Base-by-base conservation (phyloP, 1,284 basidiomycete genomes). In the Hypsizygus ulmarius region DNA sequence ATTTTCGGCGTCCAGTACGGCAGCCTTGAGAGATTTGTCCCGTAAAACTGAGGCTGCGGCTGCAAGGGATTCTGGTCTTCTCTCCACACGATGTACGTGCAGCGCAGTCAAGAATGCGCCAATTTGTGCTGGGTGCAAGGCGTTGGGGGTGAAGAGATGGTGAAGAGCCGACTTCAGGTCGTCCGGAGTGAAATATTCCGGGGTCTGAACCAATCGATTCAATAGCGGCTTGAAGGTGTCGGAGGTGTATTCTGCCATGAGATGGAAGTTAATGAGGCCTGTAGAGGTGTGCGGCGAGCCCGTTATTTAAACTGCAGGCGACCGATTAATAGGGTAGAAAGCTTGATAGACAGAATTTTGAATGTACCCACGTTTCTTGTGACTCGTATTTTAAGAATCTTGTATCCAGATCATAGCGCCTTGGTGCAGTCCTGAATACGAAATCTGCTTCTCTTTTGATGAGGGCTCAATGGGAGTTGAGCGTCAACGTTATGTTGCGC, bases 81-180 rank as follows among this genome's bases (percentile, higher is more conserved):
- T 66, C 54, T 94, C 92, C 21, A 92, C 70, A 25, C 82, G 81
- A 42, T 87, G 81, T 48, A 92, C 73, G 54, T 92, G 90, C 44
- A 91, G 69, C 3, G 90, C 90, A 0, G 89, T 86, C 37, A 95
- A 71, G 65, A 94, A 93, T 0, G 91, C 84, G 16, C 91, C 90
- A 41, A 91, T 81, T 63, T 94, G 89, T 0, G 80, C 76, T 2
- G 84, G 82, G 7, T 77, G 75, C 2, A 82, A 72, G 35, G 72
- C 68, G 47, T 82, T 76, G 2, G 84, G 80, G 0, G 78, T 82
- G 62, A 91, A 84, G 42, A 94, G 70, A 66, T 90, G 87, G 53
- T 85, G 72, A 48, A 94, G 80, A 5, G 88, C 82, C 16, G 72
- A 57, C 43, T 77, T 79, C 50, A 92, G 79, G 65, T 93, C 90